These are phyloP conservation scores for Dryadomyces quercivorus DNA, from an alignment of 2,329 filamentous ascomycete species.

Conservation along the genomic window DNA sequence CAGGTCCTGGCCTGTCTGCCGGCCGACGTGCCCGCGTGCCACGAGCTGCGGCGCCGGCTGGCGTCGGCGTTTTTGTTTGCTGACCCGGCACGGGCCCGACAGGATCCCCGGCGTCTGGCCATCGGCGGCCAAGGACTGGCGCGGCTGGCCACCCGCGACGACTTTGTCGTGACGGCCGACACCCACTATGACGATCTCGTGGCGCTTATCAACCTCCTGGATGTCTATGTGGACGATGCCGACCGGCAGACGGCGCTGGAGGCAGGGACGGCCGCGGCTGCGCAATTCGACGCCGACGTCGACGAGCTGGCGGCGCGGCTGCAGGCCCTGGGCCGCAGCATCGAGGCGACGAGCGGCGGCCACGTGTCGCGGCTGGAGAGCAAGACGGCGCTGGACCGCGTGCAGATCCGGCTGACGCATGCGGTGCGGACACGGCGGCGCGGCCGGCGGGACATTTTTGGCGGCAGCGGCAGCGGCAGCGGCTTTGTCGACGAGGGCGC, in stretches of 20 bases:
- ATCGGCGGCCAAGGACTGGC: slow-evolving; percentile 29
- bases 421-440: slow-evolving; percentile 54
- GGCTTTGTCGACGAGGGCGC: not conserved
- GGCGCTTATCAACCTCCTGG: slow-evolving; percentile 55
- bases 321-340: slow-evolving; percentile 45
- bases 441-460: slow-evolving; percentile 37
- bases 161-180: slow-evolving; percentile 36
- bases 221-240: slow-evolving; percentile 57
- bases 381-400: slow-evolving; percentile 61
- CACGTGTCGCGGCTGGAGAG: slow-evolving; percentile 62
- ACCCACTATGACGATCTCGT: slow-evolving; percentile 60
- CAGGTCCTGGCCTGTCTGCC: slow-evolving; percentile 49
- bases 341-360: slow-evolving; percentile 62
- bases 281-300: slow-evolving; percentile 54
- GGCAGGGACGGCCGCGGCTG: slow-evolving; percentile 4
- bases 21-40: slow-evolving; percentile 31
- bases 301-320: slow-evolving; percentile 53
- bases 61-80: slow-evolving; percentile 52
- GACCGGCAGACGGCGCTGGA: slow-evolving; percentile 11
- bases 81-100: slow-evolving; percentile 28
- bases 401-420: slow-evolving; percentile 62
- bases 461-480: not conserved
- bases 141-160: slow-evolving; percentile 15
- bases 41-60: slow-evolving; percentile 53
- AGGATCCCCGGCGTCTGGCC: slow-evolving; percentile 28